These are phyloP conservation scores for Cystofilobasidium ferigula DNA, from an alignment of 768 basidiomycete species.

Conservation along the genomic window DNA sequence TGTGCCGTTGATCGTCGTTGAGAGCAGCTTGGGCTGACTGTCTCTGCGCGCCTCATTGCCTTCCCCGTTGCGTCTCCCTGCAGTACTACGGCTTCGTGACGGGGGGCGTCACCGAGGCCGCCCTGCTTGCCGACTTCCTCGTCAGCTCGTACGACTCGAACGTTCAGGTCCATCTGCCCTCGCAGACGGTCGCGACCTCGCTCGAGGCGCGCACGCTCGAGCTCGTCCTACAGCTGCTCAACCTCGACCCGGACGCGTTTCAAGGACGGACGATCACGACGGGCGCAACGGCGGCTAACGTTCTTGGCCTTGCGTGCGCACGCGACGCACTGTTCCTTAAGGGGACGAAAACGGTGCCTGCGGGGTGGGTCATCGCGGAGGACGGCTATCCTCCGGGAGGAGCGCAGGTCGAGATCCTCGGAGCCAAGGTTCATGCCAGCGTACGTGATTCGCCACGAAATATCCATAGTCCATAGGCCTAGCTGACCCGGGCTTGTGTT, in stretches of 20 bases:
- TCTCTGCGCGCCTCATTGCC: neutral
- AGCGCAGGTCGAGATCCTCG: slow-evolving; percentile 36
- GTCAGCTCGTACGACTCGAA: slow-evolving; percentile 38
- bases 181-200: slow-evolving; percentile 30
- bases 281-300: slow-evolving; percentile 42
- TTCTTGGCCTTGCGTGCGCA: slow-evolving; percentile 42
- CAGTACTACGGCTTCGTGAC: slow-evolving; percentile 37
- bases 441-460: neutral
- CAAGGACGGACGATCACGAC: slow-evolving; percentile 40
- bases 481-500: neutral
- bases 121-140: slow-evolving; percentile 41
- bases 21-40: neutral
- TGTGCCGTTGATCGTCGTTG: no score
- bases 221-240: slow-evolving; percentile 30
- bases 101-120: slow-evolving; percentile 37
- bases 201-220: slow-evolving; percentile 29
- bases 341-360: slow-evolving; percentile 30
- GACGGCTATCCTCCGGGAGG: slow-evolving; percentile 34
- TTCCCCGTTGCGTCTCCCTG: no score
- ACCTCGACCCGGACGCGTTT: slow-evolving; percentile 30
- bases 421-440: slow-evolving; percentile 40
- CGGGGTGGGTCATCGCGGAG: slow-evolving; percentile 39
- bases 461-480: no score
- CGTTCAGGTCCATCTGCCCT: slow-evolving; percentile 37
- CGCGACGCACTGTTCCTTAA: slow-evolving; percentile 36